Evolutionary conservation across 768 basidiomycete species (phyloP).

Genomic region (Lyophyllum semitale): DNA sequence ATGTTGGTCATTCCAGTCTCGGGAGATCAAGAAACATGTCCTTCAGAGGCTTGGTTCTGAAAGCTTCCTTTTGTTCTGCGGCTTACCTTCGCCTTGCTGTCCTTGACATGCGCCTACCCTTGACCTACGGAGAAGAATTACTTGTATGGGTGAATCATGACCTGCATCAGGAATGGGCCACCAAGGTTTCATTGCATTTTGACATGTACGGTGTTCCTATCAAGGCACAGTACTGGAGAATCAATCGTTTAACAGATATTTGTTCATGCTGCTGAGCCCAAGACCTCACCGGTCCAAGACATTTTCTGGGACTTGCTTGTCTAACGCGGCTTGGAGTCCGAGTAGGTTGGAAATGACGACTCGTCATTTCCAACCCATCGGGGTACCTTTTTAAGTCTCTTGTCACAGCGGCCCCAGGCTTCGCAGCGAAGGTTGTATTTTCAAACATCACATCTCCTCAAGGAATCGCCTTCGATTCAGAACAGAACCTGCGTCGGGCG

Average conservation of each 20-base stretch:
- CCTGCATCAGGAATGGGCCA: neutral
- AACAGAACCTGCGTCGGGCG: conserved; percentile 41
- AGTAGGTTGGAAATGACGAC: too few species aligned
- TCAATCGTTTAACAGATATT: neutral
- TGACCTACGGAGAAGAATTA: too few species aligned
- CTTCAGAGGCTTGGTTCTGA: too few species aligned
- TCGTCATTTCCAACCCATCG: conserved; percentile 30
- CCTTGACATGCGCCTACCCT: too few species aligned
- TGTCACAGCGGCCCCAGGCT: conserved; percentile 35
- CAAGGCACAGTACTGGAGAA: neutral
- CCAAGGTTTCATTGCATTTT: too few species aligned
- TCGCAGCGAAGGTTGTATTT: conserved; percentile 36
- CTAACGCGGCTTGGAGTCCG: conserved; percentile 7
- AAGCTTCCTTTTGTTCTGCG: too few species aligned
- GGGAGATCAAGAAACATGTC: neutral
- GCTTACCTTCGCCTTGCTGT: neutral
- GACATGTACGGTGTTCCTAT: neutral
- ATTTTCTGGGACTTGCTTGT: conserved; percentile 2
- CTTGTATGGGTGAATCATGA: neutral
- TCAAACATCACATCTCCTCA: conserved; percentile 43
- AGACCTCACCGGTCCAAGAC: neutral
- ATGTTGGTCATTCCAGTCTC: neutral
- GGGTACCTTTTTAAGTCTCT: conserved; percentile 34
- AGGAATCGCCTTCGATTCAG: conserved; percentile 40
- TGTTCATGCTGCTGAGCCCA: neutral